Evolutionary conservation across 2,329 filamentous ascomycete genomes (phyloP), one percentile per base, ranked within the genome.

Genomic region (Pyrenophora tritici-repentis): DNA sequence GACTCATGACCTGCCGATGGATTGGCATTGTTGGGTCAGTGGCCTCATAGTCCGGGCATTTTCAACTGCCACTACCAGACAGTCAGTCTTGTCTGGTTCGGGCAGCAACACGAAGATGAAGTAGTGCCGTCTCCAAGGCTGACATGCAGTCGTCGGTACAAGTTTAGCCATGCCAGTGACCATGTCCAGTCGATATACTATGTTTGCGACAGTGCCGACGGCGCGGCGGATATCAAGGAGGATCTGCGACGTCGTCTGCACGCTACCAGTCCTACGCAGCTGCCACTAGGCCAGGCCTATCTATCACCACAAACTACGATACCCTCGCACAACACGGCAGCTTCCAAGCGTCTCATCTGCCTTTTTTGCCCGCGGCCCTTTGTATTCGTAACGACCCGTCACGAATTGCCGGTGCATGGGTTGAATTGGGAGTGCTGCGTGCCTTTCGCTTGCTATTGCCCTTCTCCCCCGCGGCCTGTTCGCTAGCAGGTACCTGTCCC

Each of bases 401-500:
- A 55, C 50, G 48, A 24, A 46, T 22, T 33, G 33, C 35, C 29
- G 36, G 59, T 65, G 54, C 48, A 60, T 65, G 66, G 54, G 50
- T 53, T 43, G 49, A 48, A 48, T 24, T 37, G 39, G 45, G 46
- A 48, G 44, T 47, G 40, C 39, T 41, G 45, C 29, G 49, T 17
- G 35, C 55, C 58, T 49, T 55, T 56, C 46, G 46, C 46, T 55
- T 53, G 53, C 48, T 42, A 47, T 55, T 61, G 46, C 35, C 35
- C 43, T 24, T 47, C 22, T 24, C 8, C 22, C 22, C 22, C 22
- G 22, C 22, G 22, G 47, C 54, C 13, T 32, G 42, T 39, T 37
- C 20, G 54, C 58, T 56, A 63, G 62, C 59, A 65, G 46, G 58
- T 60, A 55, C 49, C 53, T 59, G 55, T 59, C 59, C 61, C 59